Conservation (phyloP, 352 stramenopile genomes). For the Globisporangium radiosum region DNA sequence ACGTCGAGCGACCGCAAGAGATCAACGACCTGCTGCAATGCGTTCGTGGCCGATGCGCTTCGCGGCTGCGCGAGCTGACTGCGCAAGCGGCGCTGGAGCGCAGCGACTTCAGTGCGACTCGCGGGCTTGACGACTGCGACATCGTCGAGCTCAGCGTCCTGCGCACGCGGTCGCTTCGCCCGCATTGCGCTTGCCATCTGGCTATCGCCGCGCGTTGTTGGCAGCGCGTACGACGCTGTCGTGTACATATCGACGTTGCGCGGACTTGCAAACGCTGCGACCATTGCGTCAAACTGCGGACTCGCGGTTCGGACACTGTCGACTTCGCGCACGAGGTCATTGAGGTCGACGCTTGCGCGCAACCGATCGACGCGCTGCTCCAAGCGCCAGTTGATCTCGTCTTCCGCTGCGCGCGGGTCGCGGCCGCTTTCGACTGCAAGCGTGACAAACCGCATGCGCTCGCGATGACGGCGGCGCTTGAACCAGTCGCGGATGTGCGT, state of each 20-base stretch:
- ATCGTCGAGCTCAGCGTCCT: conserved; percentile 62
- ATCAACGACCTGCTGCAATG: conserved; percentile 72
- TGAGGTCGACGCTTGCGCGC: conserved; percentile 55
- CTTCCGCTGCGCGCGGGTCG: conserved; percentile 51
- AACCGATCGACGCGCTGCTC: conserved; percentile 74
- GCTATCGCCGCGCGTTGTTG: conserved; percentile 1
- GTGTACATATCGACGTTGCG: conserved; percentile 55
- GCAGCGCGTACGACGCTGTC: conserved; percentile 42
- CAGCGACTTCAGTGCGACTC: conserved; percentile 52
- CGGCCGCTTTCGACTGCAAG: conserved; percentile 58
- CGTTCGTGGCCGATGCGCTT: conserved; percentile 51
- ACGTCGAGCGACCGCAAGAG: conserved; percentile 75
- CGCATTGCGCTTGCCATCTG: conserved; percentile 17
- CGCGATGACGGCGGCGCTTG: conserved; percentile 72
- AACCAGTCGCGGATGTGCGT: conserved; percentile 81
- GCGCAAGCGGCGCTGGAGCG: conserved; percentile 63
- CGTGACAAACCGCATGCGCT: conserved; percentile 74
- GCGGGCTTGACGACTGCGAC: conserved; percentile 58
- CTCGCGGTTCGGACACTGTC: conserved; percentile 62
- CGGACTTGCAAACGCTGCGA: conserved; percentile 49
- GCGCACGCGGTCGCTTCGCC: conserved; percentile 49
- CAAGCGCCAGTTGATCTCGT: conserved; percentile 72
- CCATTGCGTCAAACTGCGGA: conserved; percentile 59
- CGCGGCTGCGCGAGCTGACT: conserved; percentile 51
- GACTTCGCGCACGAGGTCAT: conserved; percentile 77